Evolutionary conservation across 371 early-diverging fungal genomes (phyloP), one percentile per base, ranked within the genome.

Genomic region (Batrachochytrium dendrobatidis): DNA sequence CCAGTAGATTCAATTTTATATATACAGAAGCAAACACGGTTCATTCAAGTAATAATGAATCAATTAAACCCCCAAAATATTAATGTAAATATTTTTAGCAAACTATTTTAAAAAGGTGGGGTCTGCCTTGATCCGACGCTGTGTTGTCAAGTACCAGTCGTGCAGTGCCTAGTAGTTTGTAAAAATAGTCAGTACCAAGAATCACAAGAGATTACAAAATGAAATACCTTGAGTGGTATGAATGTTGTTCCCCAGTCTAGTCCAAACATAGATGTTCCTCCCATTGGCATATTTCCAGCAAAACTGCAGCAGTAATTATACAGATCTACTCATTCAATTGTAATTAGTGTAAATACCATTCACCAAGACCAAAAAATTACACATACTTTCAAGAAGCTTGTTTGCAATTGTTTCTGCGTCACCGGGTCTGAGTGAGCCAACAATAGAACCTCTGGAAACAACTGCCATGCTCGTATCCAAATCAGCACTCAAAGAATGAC

Each of bases 161-260:
- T 90, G 86, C 57, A 94, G 86, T 1, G 86, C 84, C 75, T 87
- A 25, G 31, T 8, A 18, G 24, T 22, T 22, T 57, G 3, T 28
- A 1, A 29, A 30, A 26, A 50, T 17, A 32, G 15, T 39, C 84
- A 44, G 84, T 8, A 65, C 1, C 88, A 86, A 59, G 39, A n/a
- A 39, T 12, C n/a, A n/a, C 39, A 39, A 12, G 39, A n/a, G n/a
- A 39, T 15, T 39, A 39, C 39, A 39, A 39, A 12, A 12, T 15
- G n/a, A 39, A 39, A 22, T 46, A 63, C 65, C 62, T 69, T 63
- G 31, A 76, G 67, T n/a, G 84, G 90, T 48, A 83, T 64, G 54
- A 66, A 81, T 45, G 83, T 81, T 26, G 86, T 88, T 49, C 83
- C 86, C 68, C 87, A 90, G 67, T 92, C 61, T 24, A 60, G 22